Evolutionary conservation across 2,329 filamentous ascomycete species (phyloP).

Genomic region (Colletotrichum musicola): DNA sequence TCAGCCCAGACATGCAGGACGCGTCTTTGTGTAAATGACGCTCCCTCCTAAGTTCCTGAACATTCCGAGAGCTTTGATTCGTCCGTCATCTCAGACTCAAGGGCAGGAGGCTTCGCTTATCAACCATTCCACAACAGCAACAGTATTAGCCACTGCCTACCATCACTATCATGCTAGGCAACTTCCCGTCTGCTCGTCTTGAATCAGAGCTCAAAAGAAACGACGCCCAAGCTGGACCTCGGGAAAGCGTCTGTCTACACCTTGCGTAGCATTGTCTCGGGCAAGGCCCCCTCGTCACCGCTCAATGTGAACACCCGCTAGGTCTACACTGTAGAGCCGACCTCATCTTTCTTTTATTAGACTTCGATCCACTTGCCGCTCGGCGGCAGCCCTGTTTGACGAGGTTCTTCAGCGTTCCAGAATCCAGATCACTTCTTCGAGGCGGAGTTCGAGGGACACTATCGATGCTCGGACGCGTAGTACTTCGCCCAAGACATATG

Average conservation of each 20-base stretch:
- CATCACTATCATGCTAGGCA: background rate
- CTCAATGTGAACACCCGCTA: background rate
- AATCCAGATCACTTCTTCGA: slow-evolving; percentile 10
- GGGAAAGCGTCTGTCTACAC: slow-evolving; percentile 1
- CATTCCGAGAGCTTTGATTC: background rate
- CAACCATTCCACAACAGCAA: slow-evolving; percentile 22
- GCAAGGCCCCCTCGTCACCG: background rate
- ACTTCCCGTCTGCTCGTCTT: background rate
- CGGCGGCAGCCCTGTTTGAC: background rate
- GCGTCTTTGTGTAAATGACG: slow-evolving; percentile 7
- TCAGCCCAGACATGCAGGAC: slow-evolving; percentile 22
- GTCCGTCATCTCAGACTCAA: background rate
- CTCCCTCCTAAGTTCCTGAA: slow-evolving; percentile 2
- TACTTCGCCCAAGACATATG: background rate
- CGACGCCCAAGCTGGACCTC: background rate
- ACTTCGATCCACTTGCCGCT: background rate
- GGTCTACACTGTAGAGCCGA: background rate
- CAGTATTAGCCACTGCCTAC: background rate
- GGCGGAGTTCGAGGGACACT: background rate
- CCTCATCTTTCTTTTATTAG: slow-evolving; percentile 3
- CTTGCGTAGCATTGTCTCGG: slow-evolving; percentile 4
- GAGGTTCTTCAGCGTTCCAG: slow-evolving; percentile 8
- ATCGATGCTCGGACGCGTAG: background rate
- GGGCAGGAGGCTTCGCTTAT: slow-evolving; percentile 2
- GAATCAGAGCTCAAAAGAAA: background rate